phyloP scores from a whole-genome alignment of 257 asterid species.

The Hygrophila difformis region DNA sequence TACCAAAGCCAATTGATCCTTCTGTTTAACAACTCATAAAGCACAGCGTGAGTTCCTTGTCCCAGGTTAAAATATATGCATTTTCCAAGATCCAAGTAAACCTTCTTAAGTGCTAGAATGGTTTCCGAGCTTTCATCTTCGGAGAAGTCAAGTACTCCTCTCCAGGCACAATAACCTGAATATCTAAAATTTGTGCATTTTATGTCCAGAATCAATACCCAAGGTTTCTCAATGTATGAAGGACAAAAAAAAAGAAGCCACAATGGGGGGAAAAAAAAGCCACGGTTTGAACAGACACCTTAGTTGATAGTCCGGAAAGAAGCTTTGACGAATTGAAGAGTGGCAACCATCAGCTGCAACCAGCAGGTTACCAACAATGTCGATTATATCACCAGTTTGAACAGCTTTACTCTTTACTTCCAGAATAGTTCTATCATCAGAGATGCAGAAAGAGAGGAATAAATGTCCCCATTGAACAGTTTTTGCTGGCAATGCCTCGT shows the following conservation, averaged over 20 bases:
- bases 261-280: no score
- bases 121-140: slow-evolving; percentile 42
- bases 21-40: slow-evolving; percentile 48
- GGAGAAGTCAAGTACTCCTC: slow-evolving; percentile 69
- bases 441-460: slow-evolving; percentile 34
- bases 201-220: no score
- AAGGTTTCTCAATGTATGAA: neutral
- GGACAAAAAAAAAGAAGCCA: neutral
- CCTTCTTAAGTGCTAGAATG: slow-evolving; percentile 42
- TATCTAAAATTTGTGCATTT: no score
- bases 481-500: slow-evolving; percentile 36
- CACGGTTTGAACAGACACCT: no score
- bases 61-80: slow-evolving; percentile 59
- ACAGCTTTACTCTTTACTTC: slow-evolving; percentile 30
- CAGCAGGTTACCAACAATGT: slow-evolving; percentile 45
- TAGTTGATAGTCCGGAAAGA: slow-evolving; percentile 52
- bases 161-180: slow-evolving; percentile 88
- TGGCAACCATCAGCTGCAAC: slow-evolving; percentile 82
- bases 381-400: slow-evolving; percentile 34
- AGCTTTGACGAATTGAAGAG: slow-evolving; percentile 49
- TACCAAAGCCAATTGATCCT: slow-evolving; percentile 87
- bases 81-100: slow-evolving; percentile 62
- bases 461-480: slow-evolving; percentile 60
- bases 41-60: slow-evolving; percentile 42
- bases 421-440: slow-evolving; percentile 34